Base-by-base conservation (phyloP, 108 stramenopile species). In the Skeletonema tropicum region DNA sequence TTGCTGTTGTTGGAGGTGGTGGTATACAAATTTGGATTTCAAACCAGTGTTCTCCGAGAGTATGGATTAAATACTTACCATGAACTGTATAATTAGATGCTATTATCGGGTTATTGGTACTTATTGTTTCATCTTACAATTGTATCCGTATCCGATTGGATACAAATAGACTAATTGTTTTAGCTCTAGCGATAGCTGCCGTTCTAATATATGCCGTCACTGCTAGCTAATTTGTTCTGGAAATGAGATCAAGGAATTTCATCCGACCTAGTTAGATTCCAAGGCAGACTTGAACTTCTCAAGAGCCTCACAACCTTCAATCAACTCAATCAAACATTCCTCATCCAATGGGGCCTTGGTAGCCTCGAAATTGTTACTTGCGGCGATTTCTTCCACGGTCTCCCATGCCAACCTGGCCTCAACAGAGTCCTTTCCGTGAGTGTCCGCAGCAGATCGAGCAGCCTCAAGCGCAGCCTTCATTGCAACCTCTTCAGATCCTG, bases 361-460 rank as follows among this genome's bases (percentile, higher is more conserved):
- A 17, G 80, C 77, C 52, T 31, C 55, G 29, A 59, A 38, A n/a
- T 39, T 76, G 45, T 70, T 76, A 25, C 71, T 74, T 6, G 85
- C 49, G 9, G 88, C 85, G 69, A 94, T 82, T 65, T 94, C 90
- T 72, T 94, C 93, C 2, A 94, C 87, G 1, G 79, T 79, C 42
- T 92, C 93, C 93, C 93, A 94, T 13, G 93, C 93, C 75, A 94
- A 57, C 49, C 69, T 79, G 57, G 93, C 93, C 64, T 92, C 85
- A 23, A 63, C 38, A 31, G 88, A 89, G n/a, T 62, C 29, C 14
- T 61, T 29, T 6, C 93, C 93, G 49, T 83, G 75, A 46, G 85
- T 63, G 14, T 79, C 67, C 3, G 85, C 84, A 39, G 84, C 70
- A 33, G 67, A 45, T 25, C 88, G 85, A 36, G 93, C 93, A 35